Evolutionary conservation across 2,329 filamentous ascomycete species (phyloP), one percentile per base, ranked within the genome.

Genomic region (Fusarium secorum): DNA sequence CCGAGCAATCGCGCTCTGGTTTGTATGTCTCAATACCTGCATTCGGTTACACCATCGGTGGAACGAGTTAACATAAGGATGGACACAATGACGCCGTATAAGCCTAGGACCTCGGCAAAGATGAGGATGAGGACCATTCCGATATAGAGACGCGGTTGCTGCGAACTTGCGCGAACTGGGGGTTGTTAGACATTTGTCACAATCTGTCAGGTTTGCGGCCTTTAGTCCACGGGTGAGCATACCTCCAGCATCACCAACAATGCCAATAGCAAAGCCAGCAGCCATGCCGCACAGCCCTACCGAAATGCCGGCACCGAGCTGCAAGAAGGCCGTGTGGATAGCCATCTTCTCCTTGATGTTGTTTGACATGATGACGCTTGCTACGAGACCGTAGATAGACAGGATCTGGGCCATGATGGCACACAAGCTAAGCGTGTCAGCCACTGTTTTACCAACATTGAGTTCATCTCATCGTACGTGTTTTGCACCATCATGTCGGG

Each of bases 101-200:
- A 76, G 11, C 81, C 81, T 42, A 84, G 70, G 20, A 85, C 83
- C 65, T 84, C 83, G 48, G 83, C 80, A 59, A 84, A 85, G 75
- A 85, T 85, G 65, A 85, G 79, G 56, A 85, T 84, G 38, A 85
- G 78, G 26, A 85, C 82, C 82, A 85, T 84, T 68, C 82, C 83
- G 58, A 83, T 78, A 51, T 85, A 84, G 15, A 85, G 74, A 8
- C 82, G 81, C 6, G 83, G 83, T 75, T 85, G 83, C 64, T 84
- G 83, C n/a, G 80, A 80, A 63, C 81, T 84, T 30, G 83, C 83
- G 41, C 83, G 80, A 57, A 85, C 83, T 83, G 14, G 22, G 38
- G 45, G 45, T 28, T 11, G 55, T 71, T 28, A 73, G 62, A 20
- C 36, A 39, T 22, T 53, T 48, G 5, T 35, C 53, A 55, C 22